Conservation (phyloP, 352 stramenopile species). For the Phytophthora kernoviae region DNA sequence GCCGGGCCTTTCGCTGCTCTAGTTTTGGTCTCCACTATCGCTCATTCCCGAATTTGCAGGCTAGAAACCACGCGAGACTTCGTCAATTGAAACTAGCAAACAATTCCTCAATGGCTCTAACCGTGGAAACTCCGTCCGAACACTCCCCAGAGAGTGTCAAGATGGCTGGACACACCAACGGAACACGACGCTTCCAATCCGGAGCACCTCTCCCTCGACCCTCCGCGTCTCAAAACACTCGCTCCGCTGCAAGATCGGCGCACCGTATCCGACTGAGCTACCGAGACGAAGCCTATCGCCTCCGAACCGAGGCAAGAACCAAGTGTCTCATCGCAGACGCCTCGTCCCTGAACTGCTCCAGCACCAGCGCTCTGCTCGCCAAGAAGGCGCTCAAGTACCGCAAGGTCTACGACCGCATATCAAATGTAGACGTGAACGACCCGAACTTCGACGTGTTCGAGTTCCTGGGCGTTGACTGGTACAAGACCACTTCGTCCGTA, state of each 20-base stretch:
- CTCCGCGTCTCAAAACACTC: not conserved
- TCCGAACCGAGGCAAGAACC: conserved; percentile 32
- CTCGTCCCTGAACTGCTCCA: conserved; percentile 24
- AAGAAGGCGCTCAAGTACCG: conserved; percentile 64
- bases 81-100: no score
- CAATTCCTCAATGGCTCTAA: conserved; percentile 21
- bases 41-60: conserved; percentile 23
- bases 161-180: not conserved
- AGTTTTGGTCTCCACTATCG: not conserved
- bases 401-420: conserved; percentile 53
- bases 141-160: not conserved
- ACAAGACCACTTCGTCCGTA: conserved; percentile 25
- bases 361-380: conserved; percentile 44
- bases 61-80: not conserved
- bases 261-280: conserved; percentile 48
- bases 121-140: conserved; percentile 1
- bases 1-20: not conserved
- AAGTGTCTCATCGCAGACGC: conserved; percentile 43
- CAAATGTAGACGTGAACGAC: conserved; percentile 47
- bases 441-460: conserved; percentile 55
- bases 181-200: not conserved
- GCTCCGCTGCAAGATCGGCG: not conserved
- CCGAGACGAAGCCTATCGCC: conserved; percentile 45
- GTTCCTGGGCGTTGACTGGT: conserved; percentile 62
- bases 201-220: not conserved